Percentiles rank a stretch among this genome's conserved stretches.
These are phyloP conservation scores for Vitis vinifera DNA, from an alignment of 164 flowering plant species.

Conservation along the genomic window ASM3070453v1 NC_081816.1:10015501-10016000, in stretches of 20 bases:
- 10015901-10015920: constrained; percentile 59
- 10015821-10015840: constrained; percentile 63
- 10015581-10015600: no score
- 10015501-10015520: background rate
- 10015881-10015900: constrained; percentile 85
- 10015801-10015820: constrained; percentile 62
- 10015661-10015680: no score
- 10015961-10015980: constrained; percentile 19
- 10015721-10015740: constrained; percentile 73
- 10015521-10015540: background rate
- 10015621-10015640: no score
- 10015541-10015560: background rate
- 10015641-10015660: no score
- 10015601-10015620: no score
- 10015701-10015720: background rate
- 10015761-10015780: constrained; percentile 68
- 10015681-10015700: no score
- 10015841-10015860: constrained; percentile 90
- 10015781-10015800: constrained; percentile 77
- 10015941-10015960: background rate
- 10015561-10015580: no score
- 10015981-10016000: background rate
- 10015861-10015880: constrained; percentile 82
- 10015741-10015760: constrained; percentile 90
- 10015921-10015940: constrained; percentile 43